A percentile compares a stretch with the other conserved stretches of the same genome.
phyloP scores from a whole-genome alignment of 257 asterid species.

The Capsicum pubescens region DNA sequence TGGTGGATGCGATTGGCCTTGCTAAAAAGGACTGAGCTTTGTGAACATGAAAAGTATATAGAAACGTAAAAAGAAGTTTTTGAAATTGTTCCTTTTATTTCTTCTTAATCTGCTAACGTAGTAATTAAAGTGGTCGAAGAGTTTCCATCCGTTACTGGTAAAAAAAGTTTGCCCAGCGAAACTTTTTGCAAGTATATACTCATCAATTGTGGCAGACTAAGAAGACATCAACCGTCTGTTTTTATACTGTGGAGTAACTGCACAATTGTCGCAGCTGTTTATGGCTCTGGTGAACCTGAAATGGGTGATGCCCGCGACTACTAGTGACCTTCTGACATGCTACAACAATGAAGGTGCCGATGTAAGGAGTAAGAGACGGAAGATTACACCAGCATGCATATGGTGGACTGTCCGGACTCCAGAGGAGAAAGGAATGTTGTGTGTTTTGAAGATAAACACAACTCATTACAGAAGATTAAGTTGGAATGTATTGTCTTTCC shows the following conservation, averaged over 20 bases:
- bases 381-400: neutral
- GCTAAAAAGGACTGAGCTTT: neutral
- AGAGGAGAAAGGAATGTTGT: neutral
- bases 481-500: neutral
- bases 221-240: neutral
- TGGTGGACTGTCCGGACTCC: neutral
- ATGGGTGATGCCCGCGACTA: neutral
- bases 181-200: neutral
- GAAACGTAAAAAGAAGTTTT: neutral
- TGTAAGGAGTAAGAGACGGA: neutral
- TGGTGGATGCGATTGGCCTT: neutral
- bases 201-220: neutral
- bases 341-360: slow-evolving; percentile 7
- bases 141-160: neutral
- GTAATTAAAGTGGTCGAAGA: neutral
- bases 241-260: neutral
- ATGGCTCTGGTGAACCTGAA: neutral
- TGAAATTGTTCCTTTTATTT: neutral
- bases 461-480: neutral
- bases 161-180: neutral
- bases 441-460: neutral
- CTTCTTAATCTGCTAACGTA: neutral
- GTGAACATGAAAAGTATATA: neutral
- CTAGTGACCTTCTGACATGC: neutral
- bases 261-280: neutral